Conservation (phyloP, 75 land plant genomes). For the Sequoia sempervirens region DNA sequence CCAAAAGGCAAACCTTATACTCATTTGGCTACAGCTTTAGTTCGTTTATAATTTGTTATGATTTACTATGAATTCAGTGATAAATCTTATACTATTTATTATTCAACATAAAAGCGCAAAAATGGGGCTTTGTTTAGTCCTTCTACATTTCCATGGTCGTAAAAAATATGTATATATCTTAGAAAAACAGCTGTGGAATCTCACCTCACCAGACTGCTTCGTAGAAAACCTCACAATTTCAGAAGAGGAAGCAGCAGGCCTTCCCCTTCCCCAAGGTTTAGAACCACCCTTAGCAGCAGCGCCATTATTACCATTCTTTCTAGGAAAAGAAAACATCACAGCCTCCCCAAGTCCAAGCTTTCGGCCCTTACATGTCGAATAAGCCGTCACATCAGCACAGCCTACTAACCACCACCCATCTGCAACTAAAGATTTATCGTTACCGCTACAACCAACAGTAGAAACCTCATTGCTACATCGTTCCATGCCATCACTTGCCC, state of each 20-base stretch:
- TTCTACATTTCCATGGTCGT: background rate
- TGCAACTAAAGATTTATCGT: background rate
- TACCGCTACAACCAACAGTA: background rate
- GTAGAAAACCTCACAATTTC: conserved; percentile 79
- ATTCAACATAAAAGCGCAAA: background rate
- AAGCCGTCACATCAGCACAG: conserved; percentile 30
- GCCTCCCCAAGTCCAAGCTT: conserved; percentile 45
- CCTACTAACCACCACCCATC: conserved; percentile 55
- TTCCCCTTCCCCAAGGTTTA: conserved; percentile 23
- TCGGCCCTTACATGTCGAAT: conserved; percentile 56
- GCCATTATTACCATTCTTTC: background rate
- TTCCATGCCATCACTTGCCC: background rate
- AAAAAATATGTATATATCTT: background rate
- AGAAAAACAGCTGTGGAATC: background rate
- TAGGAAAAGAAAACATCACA: conserved; percentile 60
- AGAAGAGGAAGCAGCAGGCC: conserved; percentile 15
- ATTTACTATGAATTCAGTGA: background rate
- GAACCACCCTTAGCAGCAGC: background rate
- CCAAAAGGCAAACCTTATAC: background rate
- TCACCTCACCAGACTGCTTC: conserved; percentile 67
- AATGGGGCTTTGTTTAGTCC: background rate
- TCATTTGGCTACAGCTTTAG: background rate
- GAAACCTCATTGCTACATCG: background rate
- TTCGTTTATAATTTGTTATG: background rate
- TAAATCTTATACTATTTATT: background rate